phyloP scores from a whole-genome alignment of 2,329 filamentous ascomycete genomes.

The Mycosphaerella sp. region DNA sequence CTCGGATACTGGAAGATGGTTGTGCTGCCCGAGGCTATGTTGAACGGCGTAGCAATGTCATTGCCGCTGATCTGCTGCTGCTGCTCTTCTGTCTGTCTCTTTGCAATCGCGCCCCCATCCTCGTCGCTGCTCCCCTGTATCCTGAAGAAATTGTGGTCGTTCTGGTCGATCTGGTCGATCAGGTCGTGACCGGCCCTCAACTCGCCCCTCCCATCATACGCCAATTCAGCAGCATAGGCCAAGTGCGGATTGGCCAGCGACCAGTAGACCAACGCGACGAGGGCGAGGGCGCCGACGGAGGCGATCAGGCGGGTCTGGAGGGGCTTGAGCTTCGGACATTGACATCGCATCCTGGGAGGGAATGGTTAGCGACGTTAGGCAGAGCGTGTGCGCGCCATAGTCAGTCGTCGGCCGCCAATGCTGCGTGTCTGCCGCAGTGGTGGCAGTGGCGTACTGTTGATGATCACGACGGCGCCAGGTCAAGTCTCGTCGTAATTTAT shows the following conservation, averaged over 20 bases:
- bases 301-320: conserved; percentile 67
- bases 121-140: conserved; percentile 35
- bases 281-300: conserved; percentile 55
- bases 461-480: too few species aligned
- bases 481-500: too few species aligned
- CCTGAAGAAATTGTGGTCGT: conserved; percentile 45
- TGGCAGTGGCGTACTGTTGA: neutral
- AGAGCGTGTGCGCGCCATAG: conserved; percentile 18
- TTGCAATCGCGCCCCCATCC: conserved; percentile 25
- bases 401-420: conserved; percentile 14
- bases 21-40: conserved; percentile 54
- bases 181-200: conserved; percentile 41
- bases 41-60: conserved; percentile 51
- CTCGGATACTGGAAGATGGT: conserved; percentile 60
- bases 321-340: conserved; percentile 53
- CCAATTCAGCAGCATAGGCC: conserved; percentile 56
- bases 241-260: conserved; percentile 53
- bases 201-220: conserved; percentile 24
- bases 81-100: conserved; percentile 26
- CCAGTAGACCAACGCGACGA: conserved; percentile 57
- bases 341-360: conserved; percentile 26
- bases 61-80: conserved; percentile 43
- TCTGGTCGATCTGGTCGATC: conserved; percentile 43
- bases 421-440: neutral
- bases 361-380: neutral